A percentile compares a stretch with the other conserved stretches of the same genome.
These are phyloP conservation scores for Phlebopus sp. DNA, from an alignment of 1,284 basidiomycete species.

Conservation along the genomic window DNA sequence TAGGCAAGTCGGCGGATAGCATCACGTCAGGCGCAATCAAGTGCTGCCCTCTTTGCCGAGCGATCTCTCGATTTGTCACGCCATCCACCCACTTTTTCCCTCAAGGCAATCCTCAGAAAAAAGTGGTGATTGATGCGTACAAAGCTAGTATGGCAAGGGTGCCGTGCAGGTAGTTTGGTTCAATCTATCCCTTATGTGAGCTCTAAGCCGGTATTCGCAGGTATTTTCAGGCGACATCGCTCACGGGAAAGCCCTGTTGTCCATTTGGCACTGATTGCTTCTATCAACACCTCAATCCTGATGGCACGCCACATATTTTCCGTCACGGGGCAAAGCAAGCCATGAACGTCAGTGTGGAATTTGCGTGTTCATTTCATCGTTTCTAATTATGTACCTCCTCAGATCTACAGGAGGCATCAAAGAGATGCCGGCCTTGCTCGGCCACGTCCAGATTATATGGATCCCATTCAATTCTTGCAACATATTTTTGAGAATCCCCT, in stretches of 20 bases:
- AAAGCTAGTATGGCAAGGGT: constrained; percentile 68
- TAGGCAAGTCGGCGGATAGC: constrained; percentile 49
- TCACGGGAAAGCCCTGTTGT: constrained; percentile 48
- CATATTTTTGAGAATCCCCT: constrained; percentile 28
- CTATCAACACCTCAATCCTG: constrained; percentile 63
- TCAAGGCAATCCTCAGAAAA: constrained; percentile 51
- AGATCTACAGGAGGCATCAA: constrained; percentile 29
- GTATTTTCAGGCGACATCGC: constrained; percentile 58
- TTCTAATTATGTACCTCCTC: background rate
- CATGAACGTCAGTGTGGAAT: constrained; percentile 41
- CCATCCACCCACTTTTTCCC: constrained; percentile 66
- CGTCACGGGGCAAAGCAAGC: constrained; percentile 49
- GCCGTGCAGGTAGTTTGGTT: constrained; percentile 53
- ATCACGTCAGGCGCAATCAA: constrained; percentile 58
- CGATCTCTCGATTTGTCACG: constrained; percentile 58
- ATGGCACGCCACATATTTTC: constrained; percentile 61
- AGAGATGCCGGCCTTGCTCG: constrained; percentile 16
- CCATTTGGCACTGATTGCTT: constrained; percentile 77
- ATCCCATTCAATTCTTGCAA: constrained; percentile 28
- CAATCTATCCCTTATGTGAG: background rate
- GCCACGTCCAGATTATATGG: constrained; percentile 25
- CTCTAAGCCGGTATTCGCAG: constrained; percentile 33
- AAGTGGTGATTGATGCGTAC: constrained; percentile 50
- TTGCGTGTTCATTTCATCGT: background rate
- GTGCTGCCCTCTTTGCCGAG: constrained; percentile 72